Base-by-base conservation (phyloP, 345 rosid genomes). In the Raphanus sativus region DNA sequence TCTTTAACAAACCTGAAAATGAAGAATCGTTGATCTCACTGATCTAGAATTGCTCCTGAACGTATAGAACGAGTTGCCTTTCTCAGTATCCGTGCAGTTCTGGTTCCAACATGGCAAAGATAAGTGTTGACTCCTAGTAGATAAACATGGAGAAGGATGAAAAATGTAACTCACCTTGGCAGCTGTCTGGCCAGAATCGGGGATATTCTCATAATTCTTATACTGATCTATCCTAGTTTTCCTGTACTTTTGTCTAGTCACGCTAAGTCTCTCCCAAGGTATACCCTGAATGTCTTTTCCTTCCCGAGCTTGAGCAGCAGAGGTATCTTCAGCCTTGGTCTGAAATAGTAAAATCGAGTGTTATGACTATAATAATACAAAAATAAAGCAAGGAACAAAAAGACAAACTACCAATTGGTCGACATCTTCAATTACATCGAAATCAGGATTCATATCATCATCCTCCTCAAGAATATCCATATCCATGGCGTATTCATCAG, bases 281-380 rank as follows among this genome's bases (percentile, higher is more conserved):
- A 94, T 92, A 70, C 99, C 99, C 79, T 94, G 99, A 77, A 94
- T 92, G 60, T 94, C 98, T 73, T 84, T 90, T 11, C 98, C 97
- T 50, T 83, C 81, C 74, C 98, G 86, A 56, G 98, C 98, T 75
- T 92, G 86, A 64, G 87, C 97, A 71, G 98, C 89, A 60, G 90
- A 80, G 54, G 97, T 94, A 81, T 90, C 98, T 0, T 84, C 78
- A 10, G 82, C 77, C 74, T 84, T 85, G 83, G 69, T 76, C 78
- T 78, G 82, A 71, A 33, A 59, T 11, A n/a, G 21, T 50, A 50
- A 30, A 21, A 28, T 38, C 6, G 38, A 24, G 29, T 29, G 60
- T 8, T 69, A 56, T 4, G 32, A 62, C 54, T n/a, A 29, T 3
- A 75, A n/a, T 8, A n/a, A 13, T 40, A 48, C 24, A 25, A 45